Conservation (phyloP, 1,139 yeast species). For the Hemisphaericaspora lyxosophila region DNA sequence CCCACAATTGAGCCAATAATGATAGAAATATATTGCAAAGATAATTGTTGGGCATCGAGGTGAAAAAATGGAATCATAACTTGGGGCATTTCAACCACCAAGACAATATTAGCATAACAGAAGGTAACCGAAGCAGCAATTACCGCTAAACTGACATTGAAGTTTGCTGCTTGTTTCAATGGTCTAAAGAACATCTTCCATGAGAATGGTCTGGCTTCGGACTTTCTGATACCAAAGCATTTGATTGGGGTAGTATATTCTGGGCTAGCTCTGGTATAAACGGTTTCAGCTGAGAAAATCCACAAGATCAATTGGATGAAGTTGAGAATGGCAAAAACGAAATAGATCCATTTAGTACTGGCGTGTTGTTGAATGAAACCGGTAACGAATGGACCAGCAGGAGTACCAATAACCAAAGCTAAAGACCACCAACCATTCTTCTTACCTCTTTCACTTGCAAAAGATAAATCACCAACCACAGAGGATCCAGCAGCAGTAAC, state of each 20-base stretch:
- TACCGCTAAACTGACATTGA: slow-evolving; percentile 15
- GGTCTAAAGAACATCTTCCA: slow-evolving; percentile 14
- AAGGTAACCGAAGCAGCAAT: slow-evolving; percentile 22
- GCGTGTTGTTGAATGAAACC: slow-evolving; percentile 17
- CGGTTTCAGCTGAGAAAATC: slow-evolving; percentile 16
- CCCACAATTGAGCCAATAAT: slow-evolving; percentile 25
- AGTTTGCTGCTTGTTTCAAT: slow-evolving; percentile 14
- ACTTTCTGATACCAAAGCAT: slow-evolving; percentile 9
- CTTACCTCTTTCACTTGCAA: slow-evolving; percentile 17
- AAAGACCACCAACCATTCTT: slow-evolving; percentile 21
- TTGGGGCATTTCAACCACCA: slow-evolving; percentile 26
- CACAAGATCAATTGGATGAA: slow-evolving; percentile 13
- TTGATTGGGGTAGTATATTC: slow-evolving; percentile 5
- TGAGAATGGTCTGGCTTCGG: slow-evolving; percentile 8
- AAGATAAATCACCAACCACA: slow-evolving; percentile 18
- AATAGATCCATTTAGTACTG: slow-evolving; percentile 16
- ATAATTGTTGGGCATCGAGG: slow-evolving; percentile 21
- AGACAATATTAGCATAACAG: slow-evolving; percentile 23
- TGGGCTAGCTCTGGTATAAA: slow-evolving; percentile 11
- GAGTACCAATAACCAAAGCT: slow-evolving; percentile 17
- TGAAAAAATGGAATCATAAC: slow-evolving; percentile 20
- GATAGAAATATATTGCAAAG: slow-evolving; percentile 23
- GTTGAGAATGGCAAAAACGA: slow-evolving; percentile 17
- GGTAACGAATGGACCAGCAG: slow-evolving; percentile 17
- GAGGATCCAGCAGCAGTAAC: slow-evolving; percentile 17